Evolutionary conservation across 768 basidiomycete genomes (phyloP), one percentile per base, ranked within the genome.

Genomic region (Erythrobasidium yunnanense): DNA sequence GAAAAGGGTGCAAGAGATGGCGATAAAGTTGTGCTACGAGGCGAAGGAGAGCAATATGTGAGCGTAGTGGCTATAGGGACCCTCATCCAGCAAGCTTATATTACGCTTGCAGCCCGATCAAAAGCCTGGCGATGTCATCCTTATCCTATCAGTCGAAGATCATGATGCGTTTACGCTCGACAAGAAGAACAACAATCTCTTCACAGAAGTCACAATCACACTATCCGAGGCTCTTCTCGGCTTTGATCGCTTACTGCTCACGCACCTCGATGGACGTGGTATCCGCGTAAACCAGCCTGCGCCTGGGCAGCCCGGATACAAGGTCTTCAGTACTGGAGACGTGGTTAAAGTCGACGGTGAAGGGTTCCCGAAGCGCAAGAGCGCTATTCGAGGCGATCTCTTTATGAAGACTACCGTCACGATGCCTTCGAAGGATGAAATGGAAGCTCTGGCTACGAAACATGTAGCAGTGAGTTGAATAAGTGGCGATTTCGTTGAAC

Each of bases 211-310:
- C 65, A 84, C 84, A 50, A 85, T 99, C 65, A 92, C 90, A 0
- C 80, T 97, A 29, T 92, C 91, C 8, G 93, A 99, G 77, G 88
- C 91, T 2, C 81, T 97, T 8, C 81, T 95, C 57, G 93, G 93
- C n/a, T 92, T 99, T 78, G 87, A 85, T 51, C 84, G 93, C 27
- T 85, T 96, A 68, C 77, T 95, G 23, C 78, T 99, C 65, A 87
- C 85, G 5, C 93, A 99, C 75, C 80, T 99, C 30, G 93, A 99
- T 73, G 91, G 91, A 8, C 83, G 90, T 15, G 90, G 90, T n/a
- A 81, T 96, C 55, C 83, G 83, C 35, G 82, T 95, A 13, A 77
- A 83, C 0, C 85, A 83, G 70, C 87, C 87, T 3, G 30, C 46
- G 1, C 80, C 82, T 0, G 84, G 85, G 6, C 87, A 85, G 74